Conservation (phyloP, 1,284 basidiomycete genomes). For the Heterobasidion occidentale region DNA sequence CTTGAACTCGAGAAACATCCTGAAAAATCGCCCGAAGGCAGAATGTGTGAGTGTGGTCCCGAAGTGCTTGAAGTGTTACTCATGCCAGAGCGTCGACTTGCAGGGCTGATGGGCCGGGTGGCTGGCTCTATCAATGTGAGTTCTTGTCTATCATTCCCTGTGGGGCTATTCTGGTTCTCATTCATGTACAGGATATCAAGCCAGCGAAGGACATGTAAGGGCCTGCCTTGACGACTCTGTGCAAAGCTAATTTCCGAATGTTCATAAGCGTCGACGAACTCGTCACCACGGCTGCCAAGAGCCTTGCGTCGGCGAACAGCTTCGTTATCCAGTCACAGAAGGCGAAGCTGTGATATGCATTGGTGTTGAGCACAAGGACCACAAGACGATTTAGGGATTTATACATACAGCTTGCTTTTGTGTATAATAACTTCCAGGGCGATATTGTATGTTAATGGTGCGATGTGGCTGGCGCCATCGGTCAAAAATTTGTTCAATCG, state of each 20-base stretch:
- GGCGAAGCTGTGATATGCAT: conserved; percentile 33
- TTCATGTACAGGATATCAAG: conserved; percentile 50
- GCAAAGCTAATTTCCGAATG: background rate
- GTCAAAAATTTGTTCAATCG: conserved; percentile 19
- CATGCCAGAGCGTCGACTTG: background rate
- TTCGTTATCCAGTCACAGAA: conserved; percentile 20
- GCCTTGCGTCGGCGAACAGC: conserved; percentile 29
- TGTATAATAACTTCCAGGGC: background rate
- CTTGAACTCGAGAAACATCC: conserved; percentile 64
- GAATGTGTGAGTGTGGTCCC: conserved; percentile 40
- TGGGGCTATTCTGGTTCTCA: background rate
- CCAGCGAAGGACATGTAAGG: conserved; percentile 76
- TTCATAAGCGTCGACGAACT: conserved; percentile 59
- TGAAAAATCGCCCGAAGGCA: conserved; percentile 55
- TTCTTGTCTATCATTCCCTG: conserved; percentile 6
- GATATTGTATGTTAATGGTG: background rate
- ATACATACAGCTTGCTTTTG: background rate
- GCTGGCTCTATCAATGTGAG: conserved; percentile 66
- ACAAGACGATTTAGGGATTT: background rate
- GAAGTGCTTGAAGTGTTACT: background rate
- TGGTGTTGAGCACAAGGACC: background rate
- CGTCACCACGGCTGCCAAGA: conserved; percentile 45
- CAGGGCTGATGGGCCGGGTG: conserved; percentile 85
- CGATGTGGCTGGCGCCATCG: too few relatives aligned
- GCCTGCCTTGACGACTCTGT: background rate